phyloP scores from a whole-genome alignment of 2,329 filamentous ascomycete species.

The Fusarium beomiforme region DNA sequence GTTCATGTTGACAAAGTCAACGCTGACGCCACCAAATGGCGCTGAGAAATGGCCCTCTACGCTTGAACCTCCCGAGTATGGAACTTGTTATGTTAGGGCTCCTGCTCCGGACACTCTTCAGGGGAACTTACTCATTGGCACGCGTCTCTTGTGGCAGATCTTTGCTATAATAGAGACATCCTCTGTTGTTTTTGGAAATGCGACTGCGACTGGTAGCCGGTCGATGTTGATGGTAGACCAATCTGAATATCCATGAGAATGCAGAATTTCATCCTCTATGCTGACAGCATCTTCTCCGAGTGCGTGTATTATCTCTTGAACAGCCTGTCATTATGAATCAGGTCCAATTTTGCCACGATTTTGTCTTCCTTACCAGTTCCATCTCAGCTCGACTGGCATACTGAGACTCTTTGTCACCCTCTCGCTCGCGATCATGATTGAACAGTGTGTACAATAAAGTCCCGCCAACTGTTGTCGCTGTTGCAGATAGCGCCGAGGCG shows the following conservation, averaged over 20 bases:
- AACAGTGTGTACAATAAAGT: neutral
- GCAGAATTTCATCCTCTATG: slow-evolving; percentile 70
- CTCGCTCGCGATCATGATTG: neutral
- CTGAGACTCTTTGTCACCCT: rapidly evolving
- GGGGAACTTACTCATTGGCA: slow-evolving; percentile 68
- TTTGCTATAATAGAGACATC: slow-evolving; percentile 69
- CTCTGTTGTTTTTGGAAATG: slow-evolving; percentile 68
- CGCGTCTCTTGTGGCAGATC: slow-evolving; percentile 78
- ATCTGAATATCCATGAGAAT: slow-evolving; percentile 71
- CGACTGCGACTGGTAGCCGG: slow-evolving; percentile 69
- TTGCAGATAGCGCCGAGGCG: neutral
- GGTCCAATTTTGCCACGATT: too few relatives aligned
- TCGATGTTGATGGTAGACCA: slow-evolving; percentile 72
- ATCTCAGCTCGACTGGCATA: neutral
- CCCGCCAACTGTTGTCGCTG: neutral
- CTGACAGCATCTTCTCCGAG: slow-evolving; percentile 64
- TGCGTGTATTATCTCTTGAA: slow-evolving; percentile 62
- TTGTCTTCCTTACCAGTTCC: neutral
- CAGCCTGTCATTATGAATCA: slow-evolving; percentile 49
- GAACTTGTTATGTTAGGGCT: slow-evolving; percentile 52
- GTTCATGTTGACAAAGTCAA: slow-evolving; percentile 92
- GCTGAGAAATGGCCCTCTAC: slow-evolving; percentile 92
- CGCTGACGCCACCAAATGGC: slow-evolving; percentile 85
- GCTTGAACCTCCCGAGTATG: slow-evolving; percentile 86
- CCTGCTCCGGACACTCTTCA: rapidly evolving